These are phyloP conservation scores for Thelonectria rubi DNA, from an alignment of 2,329 filamentous ascomycete genomes.

Conservation along the genomic window DNA sequence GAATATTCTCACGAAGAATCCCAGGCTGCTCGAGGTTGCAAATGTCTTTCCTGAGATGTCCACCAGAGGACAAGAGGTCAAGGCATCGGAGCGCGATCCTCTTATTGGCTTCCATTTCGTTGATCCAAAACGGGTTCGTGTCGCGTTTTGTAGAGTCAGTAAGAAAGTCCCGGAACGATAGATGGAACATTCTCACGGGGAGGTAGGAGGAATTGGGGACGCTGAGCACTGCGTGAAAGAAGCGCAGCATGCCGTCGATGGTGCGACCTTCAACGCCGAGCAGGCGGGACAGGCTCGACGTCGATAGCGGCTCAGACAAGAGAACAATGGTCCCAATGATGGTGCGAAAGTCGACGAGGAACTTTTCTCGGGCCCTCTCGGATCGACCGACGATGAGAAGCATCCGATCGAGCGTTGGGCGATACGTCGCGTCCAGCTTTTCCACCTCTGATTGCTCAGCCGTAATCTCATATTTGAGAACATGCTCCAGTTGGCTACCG, in stretches of 20 bases:
- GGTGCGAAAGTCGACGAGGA: neutral
- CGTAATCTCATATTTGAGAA: slow-evolving; percentile 34
- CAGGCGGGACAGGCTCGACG: slow-evolving; percentile 35
- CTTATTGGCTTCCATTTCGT: neutral
- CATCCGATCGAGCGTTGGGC: neutral
- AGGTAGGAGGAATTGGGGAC: neutral
- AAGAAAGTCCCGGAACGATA: slow-evolving; percentile 52
- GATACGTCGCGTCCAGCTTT: neutral
- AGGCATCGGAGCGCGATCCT: neutral
- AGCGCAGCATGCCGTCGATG: slow-evolving; percentile 33
- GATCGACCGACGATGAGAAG: neutral
- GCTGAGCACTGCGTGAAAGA: slow-evolving; percentile 27
- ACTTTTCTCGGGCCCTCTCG: neutral
- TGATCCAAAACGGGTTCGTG: neutral
- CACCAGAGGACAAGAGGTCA: neutral
- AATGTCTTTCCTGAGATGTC: no score
- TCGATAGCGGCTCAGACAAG: slow-evolving; percentile 25
- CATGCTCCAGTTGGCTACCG: slow-evolving; percentile 33
- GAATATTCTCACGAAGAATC: no score
- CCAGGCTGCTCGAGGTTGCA: no score
- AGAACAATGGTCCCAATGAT: slow-evolving; percentile 10
- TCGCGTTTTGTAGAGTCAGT: slow-evolving; percentile 16
- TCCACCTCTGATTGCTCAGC: slow-evolving; percentile 8
- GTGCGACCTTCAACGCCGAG: slow-evolving; percentile 26
- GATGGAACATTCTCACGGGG: slow-evolving; percentile 26